Conservation (phyloP, 805 yeast species). For the Saccharomycopsis olivae region DNA sequence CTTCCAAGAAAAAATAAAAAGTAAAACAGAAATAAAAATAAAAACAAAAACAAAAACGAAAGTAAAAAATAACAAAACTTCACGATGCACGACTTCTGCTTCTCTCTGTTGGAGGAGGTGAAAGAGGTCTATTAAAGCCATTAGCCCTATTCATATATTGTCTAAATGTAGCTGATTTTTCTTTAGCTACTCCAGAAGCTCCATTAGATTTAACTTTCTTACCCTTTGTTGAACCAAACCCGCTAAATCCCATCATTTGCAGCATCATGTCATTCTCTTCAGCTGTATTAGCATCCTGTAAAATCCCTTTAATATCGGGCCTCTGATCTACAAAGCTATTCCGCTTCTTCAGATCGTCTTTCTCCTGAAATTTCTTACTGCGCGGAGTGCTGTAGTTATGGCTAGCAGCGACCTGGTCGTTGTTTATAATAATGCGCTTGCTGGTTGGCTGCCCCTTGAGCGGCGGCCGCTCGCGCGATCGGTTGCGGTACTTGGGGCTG, state of each 20-base stretch:
- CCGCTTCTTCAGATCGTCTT: not conserved
- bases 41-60: not conserved
- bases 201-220: conserved; percentile 41
- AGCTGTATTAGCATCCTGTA: not conserved
- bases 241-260: conserved; percentile 47
- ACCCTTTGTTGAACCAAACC: conserved; percentile 45
- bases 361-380: conserved; percentile 2
- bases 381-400: not conserved
- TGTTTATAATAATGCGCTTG: too few species aligned
- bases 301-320: not conserved
- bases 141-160: conserved; percentile 50
- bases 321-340: not conserved
- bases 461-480: not conserved
- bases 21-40: not conserved
- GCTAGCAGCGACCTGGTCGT: not conserved
- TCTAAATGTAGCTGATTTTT: conserved; percentile 32
- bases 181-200: conserved; percentile 32
- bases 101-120: conserved; percentile 27
- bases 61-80: not conserved
- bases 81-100: not conserved
- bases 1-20: not conserved
- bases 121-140: conserved; percentile 45
- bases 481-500: not conserved
- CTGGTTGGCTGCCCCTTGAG: too few species aligned
- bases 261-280: conserved; percentile 23